phyloP scores from a whole-genome alignment of 768 basidiomycete species.

The Hortiboletus campestris region DNA sequence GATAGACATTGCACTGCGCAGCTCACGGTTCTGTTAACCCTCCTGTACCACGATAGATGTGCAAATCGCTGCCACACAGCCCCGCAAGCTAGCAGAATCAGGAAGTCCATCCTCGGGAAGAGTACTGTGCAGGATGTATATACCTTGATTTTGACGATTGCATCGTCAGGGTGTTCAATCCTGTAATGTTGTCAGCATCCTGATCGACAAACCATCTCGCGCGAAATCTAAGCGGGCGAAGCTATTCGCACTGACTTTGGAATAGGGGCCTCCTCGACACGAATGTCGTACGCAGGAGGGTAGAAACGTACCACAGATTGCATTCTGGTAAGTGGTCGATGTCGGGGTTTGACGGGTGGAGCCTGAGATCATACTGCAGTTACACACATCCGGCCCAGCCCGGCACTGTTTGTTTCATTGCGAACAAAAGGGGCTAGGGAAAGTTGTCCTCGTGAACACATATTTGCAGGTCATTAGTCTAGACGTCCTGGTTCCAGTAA shows the following conservation, averaged over 20 bases:
- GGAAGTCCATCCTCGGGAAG: not conserved
- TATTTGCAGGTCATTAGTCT: too few relatives aligned
- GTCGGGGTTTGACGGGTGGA: too few relatives aligned
- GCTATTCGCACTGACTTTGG: constrained; percentile 45
- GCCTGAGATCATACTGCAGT: not conserved
- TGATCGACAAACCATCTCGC: not conserved
- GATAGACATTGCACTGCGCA: not conserved
- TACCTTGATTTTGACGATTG: constrained; percentile 72
- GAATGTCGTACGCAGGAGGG: constrained; percentile 67
- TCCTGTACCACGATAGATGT: constrained; percentile 67
- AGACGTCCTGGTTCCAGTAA: too few relatives aligned
- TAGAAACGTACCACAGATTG: constrained; percentile 51
- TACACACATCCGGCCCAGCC: too few relatives aligned
- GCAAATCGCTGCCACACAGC: constrained; percentile 74
- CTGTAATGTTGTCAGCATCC: constrained; percentile 32
- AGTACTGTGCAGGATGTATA: constrained; percentile 8
- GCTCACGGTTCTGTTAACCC: constrained; percentile 52
- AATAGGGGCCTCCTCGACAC: constrained; percentile 59
- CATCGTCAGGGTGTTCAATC: constrained; percentile 73
- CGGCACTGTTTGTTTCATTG: too few relatives aligned
- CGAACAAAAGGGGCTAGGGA: too few relatives aligned
- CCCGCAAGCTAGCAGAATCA: constrained; percentile 50
- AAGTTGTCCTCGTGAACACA: too few relatives aligned
- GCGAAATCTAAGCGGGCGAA: not conserved
- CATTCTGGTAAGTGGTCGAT: not conserved